Evolutionary conservation across 768 basidiomycete species (phyloP).

Genomic region (Tylopilus rubrobrunneus): DNA sequence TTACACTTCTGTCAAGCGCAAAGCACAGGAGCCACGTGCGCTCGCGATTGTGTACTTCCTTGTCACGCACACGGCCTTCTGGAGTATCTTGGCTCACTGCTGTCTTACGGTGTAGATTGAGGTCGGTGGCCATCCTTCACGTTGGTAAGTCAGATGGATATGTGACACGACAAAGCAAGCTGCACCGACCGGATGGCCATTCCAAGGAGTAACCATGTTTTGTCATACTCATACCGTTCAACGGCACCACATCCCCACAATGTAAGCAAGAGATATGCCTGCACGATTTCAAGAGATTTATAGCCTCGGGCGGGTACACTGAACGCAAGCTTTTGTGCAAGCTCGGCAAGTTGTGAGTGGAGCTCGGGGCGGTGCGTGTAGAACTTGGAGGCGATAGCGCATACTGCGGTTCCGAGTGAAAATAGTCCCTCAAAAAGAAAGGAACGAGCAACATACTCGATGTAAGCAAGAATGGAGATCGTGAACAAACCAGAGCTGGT

Average conservation of each 20-base stretch:
- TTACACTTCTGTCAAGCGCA: constrained; percentile 81
- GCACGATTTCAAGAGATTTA: constrained; percentile 93
- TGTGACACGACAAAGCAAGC: background rate
- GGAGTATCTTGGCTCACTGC: constrained; percentile 58
- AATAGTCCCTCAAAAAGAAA: background rate
- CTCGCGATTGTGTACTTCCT: constrained; percentile 91
- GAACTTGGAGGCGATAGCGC: constrained; percentile 91
- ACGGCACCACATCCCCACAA: constrained; percentile 94
- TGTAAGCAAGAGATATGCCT: constrained; percentile 87
- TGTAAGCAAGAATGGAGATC: constrained; percentile 92
- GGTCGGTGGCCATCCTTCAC: constrained; percentile 87
- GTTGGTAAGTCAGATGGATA: constrained; percentile 8
- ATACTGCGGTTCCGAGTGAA: constrained; percentile 51
- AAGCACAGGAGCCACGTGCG: constrained; percentile 91
- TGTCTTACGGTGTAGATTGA: constrained; percentile 92
- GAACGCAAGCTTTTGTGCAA: constrained; percentile 87
- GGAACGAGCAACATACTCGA: constrained; percentile 56
- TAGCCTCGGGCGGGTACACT: constrained; percentile 80
- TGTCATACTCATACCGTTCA: constrained; percentile 94
- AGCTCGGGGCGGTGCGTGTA: constrained; percentile 80
- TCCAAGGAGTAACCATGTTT: constrained; percentile 86
- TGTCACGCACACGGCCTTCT: constrained; percentile 76
- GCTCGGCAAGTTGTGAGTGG: constrained; percentile 71
- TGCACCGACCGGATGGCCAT: constrained; percentile 71
- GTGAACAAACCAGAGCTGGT: constrained; percentile 87